A percentile compares a stretch with the other conserved stretches of the same genome.
Conservation (phyloP, 257 asterid genomes). For the Orobanche coerulescens region DNA sequence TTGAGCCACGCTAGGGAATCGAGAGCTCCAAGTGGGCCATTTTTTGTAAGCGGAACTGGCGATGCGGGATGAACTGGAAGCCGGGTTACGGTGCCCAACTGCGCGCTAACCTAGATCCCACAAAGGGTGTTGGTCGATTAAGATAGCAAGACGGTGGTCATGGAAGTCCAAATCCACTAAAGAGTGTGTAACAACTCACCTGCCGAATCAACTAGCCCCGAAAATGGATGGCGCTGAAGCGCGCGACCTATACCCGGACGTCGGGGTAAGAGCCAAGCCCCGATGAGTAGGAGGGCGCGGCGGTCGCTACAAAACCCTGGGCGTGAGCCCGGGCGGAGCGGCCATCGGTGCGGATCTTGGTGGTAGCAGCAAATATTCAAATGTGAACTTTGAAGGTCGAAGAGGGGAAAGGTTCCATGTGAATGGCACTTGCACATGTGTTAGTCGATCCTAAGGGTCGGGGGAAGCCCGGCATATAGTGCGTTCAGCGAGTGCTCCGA, state of each 20-base stretch:
- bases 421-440: neutral
- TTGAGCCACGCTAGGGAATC: no score
- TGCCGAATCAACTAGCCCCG: no score
- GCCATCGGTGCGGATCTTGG: neutral
- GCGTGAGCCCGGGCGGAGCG: neutral
- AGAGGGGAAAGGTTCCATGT: neutral
- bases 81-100: no score
- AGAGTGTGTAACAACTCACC: no score
- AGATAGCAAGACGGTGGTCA: no score
- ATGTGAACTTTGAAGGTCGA: neutral
- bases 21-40: no score
- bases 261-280: neutral
- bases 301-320: neutral
- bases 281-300: neutral
- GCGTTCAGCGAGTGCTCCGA: neutral
- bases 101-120: no score
- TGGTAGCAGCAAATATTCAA: neutral
- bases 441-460: neutral
- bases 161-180: no score
- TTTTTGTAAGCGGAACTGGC: no score
- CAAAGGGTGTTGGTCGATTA: no score
- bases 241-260: neutral
- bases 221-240: neutral
- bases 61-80: no score
- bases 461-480: slow-evolving; percentile 3